A percentile compares a stretch with the other conserved stretches of the same genome.
Evolutionary conservation across 257 asterid species (phyloP).

Genomic region (Solanum pinnatisectum): DNA sequence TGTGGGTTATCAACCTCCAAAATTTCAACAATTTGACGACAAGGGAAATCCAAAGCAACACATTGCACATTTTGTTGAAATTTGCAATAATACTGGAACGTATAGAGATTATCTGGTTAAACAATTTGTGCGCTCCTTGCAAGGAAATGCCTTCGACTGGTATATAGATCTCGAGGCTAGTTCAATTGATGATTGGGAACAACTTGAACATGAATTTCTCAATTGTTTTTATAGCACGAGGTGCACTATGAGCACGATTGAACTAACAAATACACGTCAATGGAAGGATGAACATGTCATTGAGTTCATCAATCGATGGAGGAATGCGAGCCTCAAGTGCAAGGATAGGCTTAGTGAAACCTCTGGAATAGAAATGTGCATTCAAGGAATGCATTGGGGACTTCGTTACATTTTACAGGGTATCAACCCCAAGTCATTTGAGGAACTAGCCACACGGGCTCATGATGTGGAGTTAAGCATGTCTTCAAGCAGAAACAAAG

Average conservation of each 20-base stretch:
- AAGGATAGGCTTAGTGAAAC: no score
- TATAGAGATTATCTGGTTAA: neutral
- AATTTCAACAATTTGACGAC: neutral
- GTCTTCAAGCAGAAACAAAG: neutral
- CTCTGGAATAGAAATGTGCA: neutral
- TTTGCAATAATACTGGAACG: accelerated
- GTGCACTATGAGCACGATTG: accelerated
- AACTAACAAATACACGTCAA: neutral
- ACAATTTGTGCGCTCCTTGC: neutral
- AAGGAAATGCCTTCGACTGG: neutral
- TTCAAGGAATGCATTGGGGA: neutral
- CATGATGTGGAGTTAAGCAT: neutral
- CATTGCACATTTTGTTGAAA: neutral
- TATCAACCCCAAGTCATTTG: neutral
- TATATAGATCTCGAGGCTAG: accelerated
- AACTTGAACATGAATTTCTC: neutral
- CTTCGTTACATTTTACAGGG: no score
- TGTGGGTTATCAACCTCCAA: neutral
- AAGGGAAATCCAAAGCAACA: neutral
- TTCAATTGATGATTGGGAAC: neutral
- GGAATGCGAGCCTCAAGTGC: no score
- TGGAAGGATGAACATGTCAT: neutral
- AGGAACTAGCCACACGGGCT: neutral
- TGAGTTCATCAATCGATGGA: neutral
- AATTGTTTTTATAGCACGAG: accelerated